Evolutionary conservation across 208 protist genomes (phyloP), one percentile per base, ranked within the genome.

Genomic region (Leptomonas pyrrhocoris): DNA sequence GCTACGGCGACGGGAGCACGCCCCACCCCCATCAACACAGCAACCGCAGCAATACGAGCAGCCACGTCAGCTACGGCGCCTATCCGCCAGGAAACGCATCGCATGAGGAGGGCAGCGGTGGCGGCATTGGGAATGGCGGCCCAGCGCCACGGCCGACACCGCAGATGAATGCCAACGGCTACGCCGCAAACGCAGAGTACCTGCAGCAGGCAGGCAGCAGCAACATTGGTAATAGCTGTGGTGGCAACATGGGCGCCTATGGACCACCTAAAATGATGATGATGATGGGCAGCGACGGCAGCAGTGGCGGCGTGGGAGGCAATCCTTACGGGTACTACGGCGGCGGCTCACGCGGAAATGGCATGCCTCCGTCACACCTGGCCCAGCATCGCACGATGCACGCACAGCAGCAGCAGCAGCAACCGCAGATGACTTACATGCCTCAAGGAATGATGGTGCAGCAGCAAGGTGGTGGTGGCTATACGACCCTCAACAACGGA

Each of bases 251-350:
- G 21, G 40, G 43, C 12, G 19, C 13, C 28, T 55, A 65, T 19
- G n/a, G 21, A 1, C 25, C 58, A 0, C 6, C 30, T 9, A 53
- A 40, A 27, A 54, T 30, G 45, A 65, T 43, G 59, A 15, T 38
- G 45, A 30, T 43, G 30, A 27, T 7, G 21, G 6, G 27, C 31
- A 43, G 18, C 36, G 42, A 2, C 8, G 27, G 45, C 38, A 67
- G 23, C 48, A 67, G 13, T 13, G 21, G 18, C 7, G 34, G 30
- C 28, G 48, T 11, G 11, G 21, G 4, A 18, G 36, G 21, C 19
- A 34, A 27, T 1, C 2, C 34, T 2, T 57, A 57, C 15, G 61
- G 61, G 12, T 67, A 57, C 49, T 67, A 48, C n/a, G 61, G 61
- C 28, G 30, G 15, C 2, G 27, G 12, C 7, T 23, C 58, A 34